Evolutionary conservation across 2,329 filamentous ascomycete species (phyloP), one percentile per base, ranked within the genome.

Genomic region (Macrophomina phaseolina): DNA sequence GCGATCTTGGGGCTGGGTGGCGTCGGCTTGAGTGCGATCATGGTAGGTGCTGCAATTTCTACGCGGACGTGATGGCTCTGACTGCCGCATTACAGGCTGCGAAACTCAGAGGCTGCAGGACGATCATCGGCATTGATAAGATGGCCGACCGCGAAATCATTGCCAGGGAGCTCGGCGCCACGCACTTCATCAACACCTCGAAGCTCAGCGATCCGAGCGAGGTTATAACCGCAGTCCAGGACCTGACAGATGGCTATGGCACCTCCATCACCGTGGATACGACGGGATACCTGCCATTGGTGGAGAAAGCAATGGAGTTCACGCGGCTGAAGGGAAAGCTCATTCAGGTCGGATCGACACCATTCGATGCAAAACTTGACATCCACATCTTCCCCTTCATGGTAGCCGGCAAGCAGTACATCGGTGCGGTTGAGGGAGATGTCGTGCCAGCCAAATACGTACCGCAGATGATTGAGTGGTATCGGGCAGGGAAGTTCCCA

Each of bases 401-500:
- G 82, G 74, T 79, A 11, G 75, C 74, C 5, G 83, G 82, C 0
- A 84, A 84, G 69, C 79, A 79, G 55, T 83, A 81, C 53, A 80
- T 83, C 9, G 82, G 83, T 0, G 81, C 82, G 4, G 77, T 80
- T 9, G 80, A 84, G 42, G 81, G 81, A 0, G 79, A 83, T 42
- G 76, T 78, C 7, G 72, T 75, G 42, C 77, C 81, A 52, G 66
- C 71, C 2, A 42, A 81, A 52, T 82, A 77, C 67, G 74, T 85
- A 4, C 83, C 83, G 0, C 74, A 81, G 71, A 76, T 85, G 81
- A 81, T 85, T 16, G 68, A 80, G 58, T 85, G 82, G 83, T 82
- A 82, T 66, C 72, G 77, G 14, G 75, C 82, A 49, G 83, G 82
- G 7, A 79, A 75, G 68, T 81, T 85, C 55, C 83, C 83, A 0